Evolutionary conservation across 2,329 filamentous ascomycete species (phyloP).

Genomic region (Pleurostoma richardsiae): DNA sequence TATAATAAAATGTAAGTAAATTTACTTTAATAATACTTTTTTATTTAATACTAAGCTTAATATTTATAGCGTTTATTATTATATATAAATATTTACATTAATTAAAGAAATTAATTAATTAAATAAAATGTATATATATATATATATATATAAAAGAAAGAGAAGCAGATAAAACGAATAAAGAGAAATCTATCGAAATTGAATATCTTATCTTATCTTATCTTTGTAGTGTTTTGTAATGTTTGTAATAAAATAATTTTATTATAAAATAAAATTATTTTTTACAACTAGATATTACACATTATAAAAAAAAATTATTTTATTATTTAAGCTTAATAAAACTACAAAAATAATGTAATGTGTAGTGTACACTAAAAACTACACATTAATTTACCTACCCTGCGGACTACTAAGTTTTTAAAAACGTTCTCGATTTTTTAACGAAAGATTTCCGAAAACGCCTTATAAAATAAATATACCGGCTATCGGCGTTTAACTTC

Average conservation of each 20-base stretch:
- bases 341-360: no score
- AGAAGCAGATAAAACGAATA: no score
- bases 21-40: slow-evolving; percentile 7
- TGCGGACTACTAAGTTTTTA: neutral
- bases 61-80: slow-evolving; percentile 3
- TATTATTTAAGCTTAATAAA: no score
- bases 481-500: neutral
- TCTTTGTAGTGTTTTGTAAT: no score
- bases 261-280: no score
- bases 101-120: neutral
- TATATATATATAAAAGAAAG: no score
- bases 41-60: slow-evolving; percentile 9
- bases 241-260: no score
- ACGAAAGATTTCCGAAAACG: neutral
- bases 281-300: no score
- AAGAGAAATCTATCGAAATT: neutral
- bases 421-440: neutral
- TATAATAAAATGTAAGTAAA: slow-evolving; percentile 18
- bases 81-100: neutral
- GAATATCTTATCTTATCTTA: no score
- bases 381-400: neutral
- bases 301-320: no score
- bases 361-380: no score
- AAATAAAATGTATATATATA: no score
- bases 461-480: neutral